phyloP scores from a whole-genome alignment of 2,329 filamentous ascomycete species.

The Davidsoniella australis region DNA sequence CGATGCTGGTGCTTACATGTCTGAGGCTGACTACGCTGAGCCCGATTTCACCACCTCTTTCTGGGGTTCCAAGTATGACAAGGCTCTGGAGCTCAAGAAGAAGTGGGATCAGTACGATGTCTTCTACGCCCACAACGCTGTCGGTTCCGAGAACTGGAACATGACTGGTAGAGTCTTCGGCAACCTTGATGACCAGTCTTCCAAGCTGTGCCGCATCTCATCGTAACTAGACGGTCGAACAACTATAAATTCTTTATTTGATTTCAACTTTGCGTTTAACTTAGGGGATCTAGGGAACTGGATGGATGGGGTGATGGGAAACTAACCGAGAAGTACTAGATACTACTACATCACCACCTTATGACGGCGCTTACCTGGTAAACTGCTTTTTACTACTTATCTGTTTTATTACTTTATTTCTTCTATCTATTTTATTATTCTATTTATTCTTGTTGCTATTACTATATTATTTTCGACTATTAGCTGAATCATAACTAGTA shows the following conservation, averaged over 20 bases:
- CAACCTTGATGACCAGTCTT: slow-evolving; percentile 20
- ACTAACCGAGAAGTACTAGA: too few species aligned
- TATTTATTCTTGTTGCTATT: too few species aligned
- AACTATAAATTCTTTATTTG: slow-evolving; percentile 18
- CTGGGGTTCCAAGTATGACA: slow-evolving; percentile 29
- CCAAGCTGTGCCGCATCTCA: slow-evolving; percentile 20
- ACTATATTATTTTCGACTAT: too few species aligned
- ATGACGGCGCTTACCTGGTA: too few species aligned
- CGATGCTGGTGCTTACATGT: slow-evolving; percentile 29
- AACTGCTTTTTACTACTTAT: too few species aligned
- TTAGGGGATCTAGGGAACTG: too few species aligned
- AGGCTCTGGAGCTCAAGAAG: slow-evolving; percentile 28
- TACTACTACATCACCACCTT: too few species aligned
- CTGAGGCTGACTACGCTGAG: slow-evolving; percentile 34
- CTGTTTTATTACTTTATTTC: too few species aligned
- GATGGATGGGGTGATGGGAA: background rate
- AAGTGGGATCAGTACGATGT: slow-evolving; percentile 28
- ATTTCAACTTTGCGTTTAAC: too few species aligned
- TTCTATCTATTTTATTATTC: too few species aligned
- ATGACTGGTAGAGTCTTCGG: slow-evolving; percentile 18
- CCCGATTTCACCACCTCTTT: slow-evolving; percentile 28
- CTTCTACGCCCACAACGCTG: slow-evolving; percentile 31
- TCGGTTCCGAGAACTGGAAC: slow-evolving; percentile 34
- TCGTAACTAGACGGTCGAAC: background rate
- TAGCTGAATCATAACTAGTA: too few species aligned